Conservation (phyloP, 1,284 basidiomycete species). For the Cystobasidium sp. region DNA sequence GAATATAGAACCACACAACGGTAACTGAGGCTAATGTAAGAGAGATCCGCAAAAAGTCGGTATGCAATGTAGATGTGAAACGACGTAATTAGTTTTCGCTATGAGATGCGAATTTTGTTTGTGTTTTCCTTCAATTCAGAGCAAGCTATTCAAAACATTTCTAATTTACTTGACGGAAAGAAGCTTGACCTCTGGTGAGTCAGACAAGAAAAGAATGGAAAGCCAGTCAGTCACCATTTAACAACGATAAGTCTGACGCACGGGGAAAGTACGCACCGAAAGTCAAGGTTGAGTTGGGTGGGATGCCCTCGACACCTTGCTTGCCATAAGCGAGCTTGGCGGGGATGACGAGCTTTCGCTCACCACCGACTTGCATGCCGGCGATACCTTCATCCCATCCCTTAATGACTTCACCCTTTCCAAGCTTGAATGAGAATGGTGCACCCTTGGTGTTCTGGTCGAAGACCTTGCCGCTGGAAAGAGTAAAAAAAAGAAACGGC, state of each 20-base stretch:
- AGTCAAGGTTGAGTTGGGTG: conserved; percentile 56
- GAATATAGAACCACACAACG: background rate
- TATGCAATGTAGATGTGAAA: conserved; percentile 6
- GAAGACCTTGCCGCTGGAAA: conserved; percentile 71
- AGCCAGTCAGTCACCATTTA: background rate
- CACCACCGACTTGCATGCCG: conserved; percentile 57
- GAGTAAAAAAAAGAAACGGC: conserved; percentile 62
- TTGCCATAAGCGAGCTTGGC: conserved; percentile 56
- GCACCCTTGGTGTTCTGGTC: conserved; percentile 86
- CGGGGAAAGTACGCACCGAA: conserved; percentile 45
- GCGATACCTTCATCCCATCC: conserved; percentile 57
- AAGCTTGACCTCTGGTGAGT: conserved; percentile 33
- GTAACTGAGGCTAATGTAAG: background rate
- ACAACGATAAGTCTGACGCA: too few species aligned
- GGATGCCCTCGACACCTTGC: conserved; percentile 54
- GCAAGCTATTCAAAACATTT: background rate
- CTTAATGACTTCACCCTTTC: conserved; percentile 73
- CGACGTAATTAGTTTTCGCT: conserved; percentile 4
- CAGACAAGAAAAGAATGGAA: background rate
- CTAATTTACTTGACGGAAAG: conserved; percentile 39
- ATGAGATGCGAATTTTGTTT: conserved; percentile 1
- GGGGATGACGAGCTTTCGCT: conserved; percentile 56
- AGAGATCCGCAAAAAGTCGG: background rate
- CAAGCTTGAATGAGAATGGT: conserved; percentile 85
- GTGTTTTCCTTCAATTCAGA: background rate